Base-by-base conservation (phyloP, 2,329 filamentous ascomycete species). In the Cercospora sp. region DNA sequence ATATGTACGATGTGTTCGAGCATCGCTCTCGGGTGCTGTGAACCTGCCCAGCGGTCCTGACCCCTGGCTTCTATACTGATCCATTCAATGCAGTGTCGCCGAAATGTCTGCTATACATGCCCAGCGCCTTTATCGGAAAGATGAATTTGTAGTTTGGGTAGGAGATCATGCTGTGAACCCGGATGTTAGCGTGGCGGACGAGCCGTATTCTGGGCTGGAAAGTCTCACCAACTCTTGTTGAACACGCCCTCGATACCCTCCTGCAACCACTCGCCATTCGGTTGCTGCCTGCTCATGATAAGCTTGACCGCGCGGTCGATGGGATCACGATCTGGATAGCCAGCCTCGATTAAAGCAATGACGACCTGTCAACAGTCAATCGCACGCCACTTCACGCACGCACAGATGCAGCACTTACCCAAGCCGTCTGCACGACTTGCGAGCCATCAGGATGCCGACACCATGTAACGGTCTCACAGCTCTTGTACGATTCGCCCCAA, bases 61-160 rank as follows among this genome's bases (percentile, higher is more conserved):
- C 57, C 23, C 64, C 64, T 58, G 57, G 64, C 61, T 60, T 42
- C 59, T 72, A 72, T 26, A 18, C 53, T 9, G 61, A 67, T 31
- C 66, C 60, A 63, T 71, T 62, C 33, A 60, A 60, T 40, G 64
- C 63, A 45, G 89, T 86, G 68, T 92, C 84, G 0, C 90, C 91
- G 72, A 90, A 94, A 71, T 85, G 87, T 74, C 83, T 86, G 4
- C 90, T 88, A 84, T 93, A 99, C 88, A 97, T 90, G 5, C 95
- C 95, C 71, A 99, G 80, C 1, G 95, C 95, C 82, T 96, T 97
- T 78, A 98, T 91, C 1, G 94, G 90, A 80, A 97, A 99, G 67
- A 91, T 91, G 79, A 97, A 95, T 83, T 98, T 99, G 85, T 99
- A 99, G 84, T 99, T 99, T 53, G 94, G 94, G 77, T 99, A 99